phyloP scores from a whole-genome alignment of 2,329 filamentous ascomycete species.

The Amauroascus verrucosus region DNA sequence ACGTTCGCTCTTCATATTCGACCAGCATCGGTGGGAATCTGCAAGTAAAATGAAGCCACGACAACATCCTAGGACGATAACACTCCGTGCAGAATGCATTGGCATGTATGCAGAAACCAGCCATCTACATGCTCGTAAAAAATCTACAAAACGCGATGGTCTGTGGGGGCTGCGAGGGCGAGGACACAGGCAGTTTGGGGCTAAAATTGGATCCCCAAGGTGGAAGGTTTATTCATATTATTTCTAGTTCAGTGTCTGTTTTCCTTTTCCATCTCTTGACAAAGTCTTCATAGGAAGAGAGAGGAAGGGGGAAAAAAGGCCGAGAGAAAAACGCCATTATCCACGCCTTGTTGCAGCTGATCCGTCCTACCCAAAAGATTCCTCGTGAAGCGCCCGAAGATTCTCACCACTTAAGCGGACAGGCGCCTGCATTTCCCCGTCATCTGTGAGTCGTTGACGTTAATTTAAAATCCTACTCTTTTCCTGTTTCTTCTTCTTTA shows the following conservation, averaged over 20 bases:
- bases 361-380: neutral
- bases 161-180: neutral
- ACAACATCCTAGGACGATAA: neutral
- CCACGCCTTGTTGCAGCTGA: neutral
- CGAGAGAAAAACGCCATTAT: neutral
- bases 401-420: neutral
- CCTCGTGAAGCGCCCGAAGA: slow-evolving; percentile 5
- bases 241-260: no score
- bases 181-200: neutral
- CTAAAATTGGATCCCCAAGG: no score
- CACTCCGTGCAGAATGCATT: slow-evolving; percentile 3
- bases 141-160: neutral
- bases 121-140: neutral
- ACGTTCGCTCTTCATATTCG: slow-evolving; percentile 10
- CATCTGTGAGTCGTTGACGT: neutral
- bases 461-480: neutral
- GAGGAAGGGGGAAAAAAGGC: no score
- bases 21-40: slow-evolving; percentile 2
- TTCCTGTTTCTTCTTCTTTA: neutral
- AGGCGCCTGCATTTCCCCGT: slow-evolving; percentile 1
- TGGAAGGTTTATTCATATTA: no score
- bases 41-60: slow-evolving; percentile 12
- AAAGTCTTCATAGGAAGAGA: no score
- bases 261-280: no score
- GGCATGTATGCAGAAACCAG: neutral